These are phyloP conservation scores for Aspergillus sclerotioniger DNA, from an alignment of 495 filamentous ascomycete species.

Conservation along the genomic window DNA sequence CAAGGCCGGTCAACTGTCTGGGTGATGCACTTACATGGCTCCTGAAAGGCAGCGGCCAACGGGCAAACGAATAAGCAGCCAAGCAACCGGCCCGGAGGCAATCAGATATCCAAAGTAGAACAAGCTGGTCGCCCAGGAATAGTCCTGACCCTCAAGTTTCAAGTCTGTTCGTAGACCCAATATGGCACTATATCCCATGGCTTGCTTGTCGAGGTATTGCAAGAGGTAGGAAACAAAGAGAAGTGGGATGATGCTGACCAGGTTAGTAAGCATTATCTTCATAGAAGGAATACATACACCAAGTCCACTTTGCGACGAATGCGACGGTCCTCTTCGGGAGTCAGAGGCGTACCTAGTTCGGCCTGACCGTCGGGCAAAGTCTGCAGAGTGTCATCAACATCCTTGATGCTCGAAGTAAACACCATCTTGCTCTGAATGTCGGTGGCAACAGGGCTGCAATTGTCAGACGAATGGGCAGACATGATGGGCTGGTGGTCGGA, in stretches of 20 bases:
- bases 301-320: too few relatives aligned
- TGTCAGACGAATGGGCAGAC: too few relatives aligned
- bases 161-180: conserved; percentile 3
- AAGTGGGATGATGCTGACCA: conserved; percentile 7
- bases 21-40: neutral
- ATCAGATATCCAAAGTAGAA: conserved; percentile 8
- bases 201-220: conserved; percentile 11
- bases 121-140: conserved; percentile 9
- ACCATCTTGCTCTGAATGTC: too few relatives aligned
- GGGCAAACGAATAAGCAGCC: conserved; percentile 1
- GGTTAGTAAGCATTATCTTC: too few relatives aligned
- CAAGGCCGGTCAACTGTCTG: neutral
- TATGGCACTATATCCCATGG: conserved; percentile 6
- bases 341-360: too few relatives aligned
- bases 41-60: conserved; percentile 2
- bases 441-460: too few relatives aligned
- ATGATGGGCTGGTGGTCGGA: too few relatives aligned
- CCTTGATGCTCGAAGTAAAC: too few relatives aligned
- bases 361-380: too few relatives aligned
- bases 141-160: conserved; percentile 5
- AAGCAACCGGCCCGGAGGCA: neutral
- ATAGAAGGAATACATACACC: too few relatives aligned
- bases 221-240: conserved; percentile 13
- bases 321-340: too few relatives aligned
- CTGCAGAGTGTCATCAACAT: too few relatives aligned